Percentiles rank a stretch among this genome's conserved stretches.
Conservation (phyloP, 139 green algal genomes). For the Chlorella sp. region DNA sequence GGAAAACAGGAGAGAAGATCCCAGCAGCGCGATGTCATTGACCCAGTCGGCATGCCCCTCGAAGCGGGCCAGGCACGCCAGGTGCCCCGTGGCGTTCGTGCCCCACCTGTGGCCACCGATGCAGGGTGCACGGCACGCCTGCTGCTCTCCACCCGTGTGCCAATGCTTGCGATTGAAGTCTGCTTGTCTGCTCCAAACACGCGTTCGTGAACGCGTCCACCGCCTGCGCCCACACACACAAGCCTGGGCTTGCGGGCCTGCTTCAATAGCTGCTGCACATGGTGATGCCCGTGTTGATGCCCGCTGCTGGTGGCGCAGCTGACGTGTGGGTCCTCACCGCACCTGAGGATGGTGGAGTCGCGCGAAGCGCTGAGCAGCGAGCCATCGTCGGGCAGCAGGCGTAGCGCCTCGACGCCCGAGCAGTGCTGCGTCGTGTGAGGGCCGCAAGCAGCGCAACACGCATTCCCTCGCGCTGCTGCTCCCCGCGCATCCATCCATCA, state of each 20-base stretch:
- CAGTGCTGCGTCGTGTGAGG: too few species aligned
- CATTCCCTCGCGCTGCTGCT: too few species aligned
- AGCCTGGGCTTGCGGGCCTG: too few species aligned
- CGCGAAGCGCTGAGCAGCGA: slow-evolving; percentile 51
- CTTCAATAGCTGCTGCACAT: too few species aligned
- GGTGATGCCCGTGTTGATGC: background rate
- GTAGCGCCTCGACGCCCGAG: slow-evolving; percentile 42
- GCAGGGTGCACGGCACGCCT: background rate
- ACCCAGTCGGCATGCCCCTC: slow-evolving; percentile 68
- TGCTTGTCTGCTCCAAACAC: too few species aligned
- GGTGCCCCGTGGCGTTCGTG: background rate
- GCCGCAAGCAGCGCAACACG: too few species aligned
- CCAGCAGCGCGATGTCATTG: slow-evolving; percentile 47
- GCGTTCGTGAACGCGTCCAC: too few species aligned
- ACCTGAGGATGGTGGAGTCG: slow-evolving; percentile 54
- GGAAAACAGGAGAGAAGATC: slow-evolving; percentile 39
- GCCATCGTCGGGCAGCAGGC: slow-evolving; percentile 21
- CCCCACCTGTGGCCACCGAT: slow-evolving; percentile 14
- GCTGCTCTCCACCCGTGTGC: background rate
- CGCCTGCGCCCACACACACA: too few species aligned
- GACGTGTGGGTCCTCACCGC: too few species aligned
- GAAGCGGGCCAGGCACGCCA: slow-evolving; percentile 30
- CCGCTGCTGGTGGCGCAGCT: too few species aligned
- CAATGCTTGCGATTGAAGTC: background rate
- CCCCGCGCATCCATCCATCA: too few species aligned